Evolutionary conservation across 1,284 basidiomycete genomes (phyloP).

Genomic region (Mycena sp.): DNA sequence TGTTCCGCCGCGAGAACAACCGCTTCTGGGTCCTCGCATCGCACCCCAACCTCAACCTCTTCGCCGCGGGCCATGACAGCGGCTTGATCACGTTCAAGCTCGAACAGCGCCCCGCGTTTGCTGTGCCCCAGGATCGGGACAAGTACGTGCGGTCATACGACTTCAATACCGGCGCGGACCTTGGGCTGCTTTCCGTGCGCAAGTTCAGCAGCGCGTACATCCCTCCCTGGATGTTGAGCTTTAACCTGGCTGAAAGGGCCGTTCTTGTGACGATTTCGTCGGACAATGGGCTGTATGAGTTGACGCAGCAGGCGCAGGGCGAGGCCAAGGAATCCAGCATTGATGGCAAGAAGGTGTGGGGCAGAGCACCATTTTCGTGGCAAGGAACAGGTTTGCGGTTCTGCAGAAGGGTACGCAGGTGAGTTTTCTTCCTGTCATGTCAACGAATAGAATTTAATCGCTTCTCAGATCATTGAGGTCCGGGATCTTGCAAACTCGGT

Average conservation of each 20-base stretch:
- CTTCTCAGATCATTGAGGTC: constrained; percentile 87
- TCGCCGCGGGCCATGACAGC: constrained; percentile 98
- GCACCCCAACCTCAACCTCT: constrained; percentile 97
- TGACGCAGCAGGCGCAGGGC: constrained; percentile 84
- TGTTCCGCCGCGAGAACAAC: constrained; percentile 97
- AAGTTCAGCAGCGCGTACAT: constrained; percentile 97
- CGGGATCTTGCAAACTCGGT: constrained; percentile 94
- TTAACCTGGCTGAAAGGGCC: constrained; percentile 96
- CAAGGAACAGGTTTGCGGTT: constrained; percentile 95
- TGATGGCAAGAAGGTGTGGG: constrained; percentile 94
- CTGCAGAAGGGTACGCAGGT: constrained; percentile 93
- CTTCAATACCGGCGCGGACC: constrained; percentile 90
- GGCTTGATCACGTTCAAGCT: constrained; percentile 99
- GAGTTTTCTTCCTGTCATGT: constrained; percentile 29
- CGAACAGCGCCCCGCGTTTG: constrained; percentile 96
- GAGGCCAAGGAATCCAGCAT: constrained; percentile 91
- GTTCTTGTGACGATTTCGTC: constrained; percentile 94
- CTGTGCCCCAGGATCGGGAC: constrained; percentile 95
- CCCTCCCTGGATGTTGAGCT: constrained; percentile 94
- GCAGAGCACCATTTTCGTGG: constrained; percentile 94
- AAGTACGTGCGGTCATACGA: constrained; percentile 98
- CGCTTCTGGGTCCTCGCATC: constrained; percentile 98
- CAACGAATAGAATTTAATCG: background rate
- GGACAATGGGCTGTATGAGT: constrained; percentile 93
- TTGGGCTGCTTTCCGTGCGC: constrained; percentile 92